Evolutionary conservation across 2,329 filamentous ascomycete species (phyloP), one percentile per base, ranked within the genome.

Genomic region (Tolypocladium ovalisporum): DNA sequence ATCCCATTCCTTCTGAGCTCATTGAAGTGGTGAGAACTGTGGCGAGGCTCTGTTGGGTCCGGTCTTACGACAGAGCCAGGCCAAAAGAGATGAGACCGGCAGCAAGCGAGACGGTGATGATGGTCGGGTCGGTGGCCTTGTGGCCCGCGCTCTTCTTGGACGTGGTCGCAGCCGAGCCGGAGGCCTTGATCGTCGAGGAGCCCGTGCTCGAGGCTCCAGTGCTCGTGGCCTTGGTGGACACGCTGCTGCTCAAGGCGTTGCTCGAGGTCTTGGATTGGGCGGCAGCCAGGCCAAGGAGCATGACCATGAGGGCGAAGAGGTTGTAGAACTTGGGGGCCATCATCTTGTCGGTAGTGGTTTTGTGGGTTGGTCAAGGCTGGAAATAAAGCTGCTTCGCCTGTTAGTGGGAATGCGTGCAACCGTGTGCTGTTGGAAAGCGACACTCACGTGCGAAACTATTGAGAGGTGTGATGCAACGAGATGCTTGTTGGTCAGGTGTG

Each of bases 61-160:
- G 32, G 3, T 2, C 40, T 24, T 19, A 56, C 3, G 54, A 37
- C 35, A 56, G 10, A 27, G 37, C 44, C 32, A 56, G 54, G 35
- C 54, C 44, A 12, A 56, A 51, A 44, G 44, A n/a, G 54, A 56
- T 27, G 47, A 56, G 54, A 32, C 54, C 44, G 34, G 44, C 54
- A 3, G 44, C 42, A 15, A 56, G 42, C 15, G 54, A 56, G 54
- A 56, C 24, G 44, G 34, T 39, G 34, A 56, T 13, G 29, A 56
- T 22, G 17, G 32, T 51, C 34, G 47, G 32, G 54, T 56, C 54
- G 24, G 32, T 13, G 35, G 22, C 17, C 42, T 39, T 56, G 42
- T 6, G 34, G 44, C n/a, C 47, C 32, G 40, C 35, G 44, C 27
- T 34, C 39, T 54, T 54, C 39, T 40, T 54, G 24, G 53, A 15